Evolutionary conservation across 441 rosid genomes (phyloP).

Genomic region (Metrosideros polymorpha): DNA sequence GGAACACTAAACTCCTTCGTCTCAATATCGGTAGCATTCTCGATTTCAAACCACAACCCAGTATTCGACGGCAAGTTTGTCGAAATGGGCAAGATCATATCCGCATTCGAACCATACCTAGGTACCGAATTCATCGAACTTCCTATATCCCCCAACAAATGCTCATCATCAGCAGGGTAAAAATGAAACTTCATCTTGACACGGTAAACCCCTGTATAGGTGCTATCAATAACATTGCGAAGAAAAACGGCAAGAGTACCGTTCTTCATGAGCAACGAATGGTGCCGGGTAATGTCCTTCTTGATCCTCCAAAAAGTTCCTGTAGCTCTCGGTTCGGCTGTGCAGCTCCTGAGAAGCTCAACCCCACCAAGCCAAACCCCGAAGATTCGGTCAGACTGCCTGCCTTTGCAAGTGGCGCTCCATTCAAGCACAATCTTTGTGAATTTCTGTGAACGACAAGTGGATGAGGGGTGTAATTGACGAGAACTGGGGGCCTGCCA

Average conservation of each 20-base stretch:
- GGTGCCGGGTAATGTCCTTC: conserved; percentile 80
- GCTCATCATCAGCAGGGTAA: conserved; percentile 31
- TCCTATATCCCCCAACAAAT: not conserved
- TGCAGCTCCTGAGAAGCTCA: conserved; percentile 91
- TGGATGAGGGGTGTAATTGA: conserved; percentile 44
- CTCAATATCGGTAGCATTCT: conserved; percentile 29
- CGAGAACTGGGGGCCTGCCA: conserved; percentile 42
- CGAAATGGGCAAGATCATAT: conserved; percentile 78
- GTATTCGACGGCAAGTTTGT: conserved; percentile 48
- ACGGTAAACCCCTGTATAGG: conserved; percentile 80
- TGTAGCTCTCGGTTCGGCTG: conserved; percentile 68
- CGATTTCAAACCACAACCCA: conserved; percentile 78
- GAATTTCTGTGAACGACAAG: conserved; percentile 35
- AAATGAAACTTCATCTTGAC: conserved; percentile 54
- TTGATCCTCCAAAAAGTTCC: conserved; percentile 71
- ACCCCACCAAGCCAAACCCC: conserved; percentile 84
- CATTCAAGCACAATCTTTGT: conserved; percentile 73
- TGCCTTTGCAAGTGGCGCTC: conserved; percentile 62
- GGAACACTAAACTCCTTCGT: conserved; percentile 49
- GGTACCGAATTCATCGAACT: conserved; percentile 3
- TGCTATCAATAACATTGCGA: conserved; percentile 50
- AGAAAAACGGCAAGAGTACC: conserved; percentile 52
- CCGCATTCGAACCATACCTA: conserved; percentile 37
- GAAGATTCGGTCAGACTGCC: conserved; percentile 77
- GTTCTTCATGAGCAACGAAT: conserved; percentile 43